Conservation (phyloP, 129 eudicot species). For the Deinandra increscens region DNA sequence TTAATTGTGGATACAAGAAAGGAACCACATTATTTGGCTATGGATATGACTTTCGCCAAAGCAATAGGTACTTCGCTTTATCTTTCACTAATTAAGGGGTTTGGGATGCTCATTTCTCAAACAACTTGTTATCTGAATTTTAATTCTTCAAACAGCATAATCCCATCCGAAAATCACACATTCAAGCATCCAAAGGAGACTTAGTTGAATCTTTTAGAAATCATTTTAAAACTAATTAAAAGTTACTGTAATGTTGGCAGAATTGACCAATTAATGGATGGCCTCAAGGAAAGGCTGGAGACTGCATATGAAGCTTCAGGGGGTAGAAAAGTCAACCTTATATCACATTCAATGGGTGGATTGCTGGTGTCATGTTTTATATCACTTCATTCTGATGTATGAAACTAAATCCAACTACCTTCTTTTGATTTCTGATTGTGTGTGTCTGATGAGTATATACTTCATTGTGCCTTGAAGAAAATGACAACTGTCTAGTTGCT, state of each 20-base stretch:
- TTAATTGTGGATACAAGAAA: constrained; percentile 83
- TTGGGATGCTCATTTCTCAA: too few species aligned
- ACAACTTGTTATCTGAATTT: too few species aligned
- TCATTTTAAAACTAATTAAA: too few species aligned
- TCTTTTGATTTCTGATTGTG: too few species aligned
- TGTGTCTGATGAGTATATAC: too few species aligned
- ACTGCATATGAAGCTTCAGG: constrained; percentile 88
- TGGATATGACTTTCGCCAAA: constrained; percentile 95
- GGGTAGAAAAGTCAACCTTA: constrained; percentile 82
- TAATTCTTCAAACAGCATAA: too few species aligned
- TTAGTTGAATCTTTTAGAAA: too few species aligned
- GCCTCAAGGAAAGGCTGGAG: constrained; percentile 64
- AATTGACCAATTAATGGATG: constrained; percentile 67
- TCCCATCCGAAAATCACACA: too few species aligned
- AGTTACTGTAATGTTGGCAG: constrained; percentile 46
- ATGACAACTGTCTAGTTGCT: constrained; percentile 15
- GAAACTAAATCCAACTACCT: background rate
- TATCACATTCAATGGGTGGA: constrained; percentile 98
- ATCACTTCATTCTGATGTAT: constrained; percentile 70
- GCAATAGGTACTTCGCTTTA: constrained; percentile 58
- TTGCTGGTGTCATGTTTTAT: constrained; percentile 71
- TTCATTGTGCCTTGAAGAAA: constrained; percentile 11
- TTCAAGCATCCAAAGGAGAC: too few species aligned
- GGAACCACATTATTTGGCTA: constrained; percentile 94
- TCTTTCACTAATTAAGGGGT: too few species aligned